phyloP scores from a whole-genome alignment of 805 yeast genomes.

The Cyberlindnera meyerae region DNA sequence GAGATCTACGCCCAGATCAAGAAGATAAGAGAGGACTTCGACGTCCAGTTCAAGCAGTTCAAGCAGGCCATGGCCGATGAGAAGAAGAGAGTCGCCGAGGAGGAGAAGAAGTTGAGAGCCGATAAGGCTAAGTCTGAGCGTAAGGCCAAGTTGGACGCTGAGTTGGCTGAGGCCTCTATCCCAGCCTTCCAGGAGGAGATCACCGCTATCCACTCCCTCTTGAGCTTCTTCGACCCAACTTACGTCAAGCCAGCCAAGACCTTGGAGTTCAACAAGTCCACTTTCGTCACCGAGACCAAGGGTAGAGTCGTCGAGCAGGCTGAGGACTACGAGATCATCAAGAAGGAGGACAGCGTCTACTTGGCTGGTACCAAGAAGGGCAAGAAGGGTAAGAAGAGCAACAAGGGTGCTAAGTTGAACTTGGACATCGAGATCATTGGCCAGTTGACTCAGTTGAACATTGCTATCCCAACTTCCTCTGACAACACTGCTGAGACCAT shows the following conservation, averaged over 20 bases:
- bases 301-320: slow-evolving; percentile 54
- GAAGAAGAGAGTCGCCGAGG: slow-evolving; percentile 60
- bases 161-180: slow-evolving; percentile 63
- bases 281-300: slow-evolving; percentile 25
- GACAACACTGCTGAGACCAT: slow-evolving; percentile 67
- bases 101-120: slow-evolving; percentile 43
- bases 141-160: slow-evolving; percentile 60
- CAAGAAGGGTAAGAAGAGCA: slow-evolving; percentile 52
- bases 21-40: slow-evolving; percentile 67
- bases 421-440: slow-evolving; percentile 79
- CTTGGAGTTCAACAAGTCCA: slow-evolving; percentile 27
- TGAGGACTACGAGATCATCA: slow-evolving; percentile 57
- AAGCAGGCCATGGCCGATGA: slow-evolving; percentile 65
- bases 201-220: slow-evolving; percentile 64
- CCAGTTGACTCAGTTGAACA: slow-evolving; percentile 67
- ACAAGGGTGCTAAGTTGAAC: slow-evolving; percentile 46
- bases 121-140: slow-evolving; percentile 46
- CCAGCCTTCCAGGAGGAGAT: slow-evolving; percentile 88
- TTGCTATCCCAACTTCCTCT: slow-evolving; percentile 71
- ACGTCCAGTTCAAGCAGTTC: slow-evolving; percentile 69
- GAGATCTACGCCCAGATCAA: slow-evolving; percentile 61
- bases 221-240: slow-evolving; percentile 72
- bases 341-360: slow-evolving; percentile 56
- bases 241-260: slow-evolving; percentile 52
- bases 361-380: slow-evolving; percentile 45